These are phyloP conservation scores for Chytriomyces hyalinus DNA, from an alignment of 192 early-diverging fungal species.

Conservation along the genomic window DNA sequence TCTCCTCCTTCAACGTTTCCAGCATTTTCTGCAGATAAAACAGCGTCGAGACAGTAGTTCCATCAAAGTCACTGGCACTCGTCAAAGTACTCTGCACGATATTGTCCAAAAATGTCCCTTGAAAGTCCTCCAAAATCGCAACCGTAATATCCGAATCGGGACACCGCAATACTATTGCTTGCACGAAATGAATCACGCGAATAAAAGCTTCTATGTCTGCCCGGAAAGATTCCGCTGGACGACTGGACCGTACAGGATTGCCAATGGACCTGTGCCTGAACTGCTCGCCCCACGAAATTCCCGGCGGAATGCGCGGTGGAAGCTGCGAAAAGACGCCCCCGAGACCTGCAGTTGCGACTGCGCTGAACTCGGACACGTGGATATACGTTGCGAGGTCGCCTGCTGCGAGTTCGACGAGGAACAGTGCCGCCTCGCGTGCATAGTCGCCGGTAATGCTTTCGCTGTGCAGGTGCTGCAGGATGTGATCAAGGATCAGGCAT, in stretches of 20 bases:
- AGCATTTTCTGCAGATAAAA: constrained; percentile 88
- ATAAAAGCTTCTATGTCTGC: constrained; percentile 70
- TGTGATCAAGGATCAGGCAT: constrained; percentile 87
- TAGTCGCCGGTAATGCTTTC: constrained; percentile 81
- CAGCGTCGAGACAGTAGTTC: constrained; percentile 85
- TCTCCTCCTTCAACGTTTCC: constrained; percentile 68
- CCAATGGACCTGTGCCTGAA: constrained; percentile 40
- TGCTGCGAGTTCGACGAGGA: constrained; percentile 79
- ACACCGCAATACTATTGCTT: constrained; percentile 72
- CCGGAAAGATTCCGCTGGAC: constrained; percentile 67
- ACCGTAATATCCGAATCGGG: constrained; percentile 68
- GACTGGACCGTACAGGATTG: constrained; percentile 25
- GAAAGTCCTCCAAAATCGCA: constrained; percentile 69
- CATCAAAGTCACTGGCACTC: constrained; percentile 90
- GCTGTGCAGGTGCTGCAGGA: constrained; percentile 86
- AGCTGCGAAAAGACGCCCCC: constrained; percentile 91
- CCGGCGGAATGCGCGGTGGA: constrained; percentile 58
- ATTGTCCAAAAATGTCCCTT: constrained; percentile 79
- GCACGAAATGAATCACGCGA: constrained; percentile 72
- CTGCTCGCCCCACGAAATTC: constrained; percentile 27
- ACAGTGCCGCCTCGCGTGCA: constrained; percentile 82
- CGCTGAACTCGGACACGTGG: constrained; percentile 79
- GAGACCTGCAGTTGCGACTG: constrained; percentile 80
- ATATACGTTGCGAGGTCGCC: constrained; percentile 83
- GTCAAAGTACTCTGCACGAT: constrained; percentile 85